Evolutionary conservation across 306 rosid species (phyloP).

Genomic region (Sicyos baderoa): DNA sequence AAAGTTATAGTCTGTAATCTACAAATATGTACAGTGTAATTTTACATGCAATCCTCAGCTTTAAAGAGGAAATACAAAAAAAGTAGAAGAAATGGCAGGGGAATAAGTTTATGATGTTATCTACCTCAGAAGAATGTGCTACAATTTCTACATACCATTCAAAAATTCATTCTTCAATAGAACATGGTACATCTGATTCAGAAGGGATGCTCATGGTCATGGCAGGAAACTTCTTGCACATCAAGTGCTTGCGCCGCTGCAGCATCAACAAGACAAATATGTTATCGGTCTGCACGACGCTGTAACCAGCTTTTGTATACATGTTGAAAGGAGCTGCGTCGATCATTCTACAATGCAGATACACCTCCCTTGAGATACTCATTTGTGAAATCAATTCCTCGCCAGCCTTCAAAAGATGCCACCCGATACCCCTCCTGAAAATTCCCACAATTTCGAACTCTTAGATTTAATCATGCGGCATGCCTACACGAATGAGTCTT

Average conservation of each 20-base stretch:
- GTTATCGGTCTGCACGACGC: slow-evolving; percentile 59
- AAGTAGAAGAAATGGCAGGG: background rate
- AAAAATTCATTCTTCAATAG: slow-evolving; percentile 25
- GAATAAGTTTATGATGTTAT: background rate
- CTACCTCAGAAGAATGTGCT: slow-evolving; percentile 29
- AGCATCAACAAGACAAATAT: slow-evolving; percentile 54
- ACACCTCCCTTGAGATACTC: slow-evolving; percentile 62
- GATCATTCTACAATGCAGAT: slow-evolving; percentile 84
- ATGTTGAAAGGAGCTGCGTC: slow-evolving; percentile 78
- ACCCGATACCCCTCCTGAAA: slow-evolving; percentile 89
- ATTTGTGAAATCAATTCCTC: slow-evolving; percentile 71
- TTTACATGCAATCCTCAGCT: background rate
- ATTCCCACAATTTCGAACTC: slow-evolving; percentile 15
- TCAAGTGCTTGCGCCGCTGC: slow-evolving; percentile 91
- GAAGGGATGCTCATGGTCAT: slow-evolving; percentile 25
- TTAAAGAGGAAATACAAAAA: background rate
- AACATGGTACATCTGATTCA: slow-evolving; percentile 32
- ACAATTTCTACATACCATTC: slow-evolving; percentile 14
- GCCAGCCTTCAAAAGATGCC: slow-evolving; percentile 91
- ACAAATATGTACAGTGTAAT: no score
- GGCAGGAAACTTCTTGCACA: slow-evolving; percentile 69
- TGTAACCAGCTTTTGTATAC: slow-evolving; percentile 75
- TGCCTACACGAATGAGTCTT: background rate
- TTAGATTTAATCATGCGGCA: background rate
- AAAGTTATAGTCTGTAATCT: no score